Conservation (phyloP, 768 basidiomycete genomes). For the Suillus hirtellus region DNA sequence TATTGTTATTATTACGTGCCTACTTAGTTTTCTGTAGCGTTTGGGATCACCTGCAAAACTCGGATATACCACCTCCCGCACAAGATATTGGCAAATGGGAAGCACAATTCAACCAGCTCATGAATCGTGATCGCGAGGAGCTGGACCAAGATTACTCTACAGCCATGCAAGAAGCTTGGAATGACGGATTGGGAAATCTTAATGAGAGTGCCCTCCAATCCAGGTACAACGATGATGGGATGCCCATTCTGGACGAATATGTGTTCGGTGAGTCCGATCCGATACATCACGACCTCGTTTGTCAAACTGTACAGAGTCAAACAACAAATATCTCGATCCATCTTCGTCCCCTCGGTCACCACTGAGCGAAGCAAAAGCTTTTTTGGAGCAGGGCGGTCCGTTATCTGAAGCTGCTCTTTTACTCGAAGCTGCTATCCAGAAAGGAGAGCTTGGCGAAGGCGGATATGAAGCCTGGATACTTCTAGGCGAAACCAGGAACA, state of each 20-base stretch:
- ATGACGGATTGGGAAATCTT: slow-evolving; percentile 50
- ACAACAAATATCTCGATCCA: slow-evolving; percentile 69
- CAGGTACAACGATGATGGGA: slow-evolving; percentile 69
- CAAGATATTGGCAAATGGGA: slow-evolving; percentile 82
- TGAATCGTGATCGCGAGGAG: slow-evolving; percentile 67
- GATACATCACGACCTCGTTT: background rate
- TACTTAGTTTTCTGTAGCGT: slow-evolving; percentile 40
- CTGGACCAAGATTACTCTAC: slow-evolving; percentile 62
- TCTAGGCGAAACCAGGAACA: slow-evolving; percentile 83
- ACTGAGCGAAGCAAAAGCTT: slow-evolving; percentile 70
- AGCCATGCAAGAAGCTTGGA: slow-evolving; percentile 66
- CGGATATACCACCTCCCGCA: slow-evolving; percentile 53
- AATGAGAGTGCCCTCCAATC: slow-evolving; percentile 34
- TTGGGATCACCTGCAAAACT: slow-evolving; percentile 63
- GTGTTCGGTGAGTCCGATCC: slow-evolving; percentile 62
- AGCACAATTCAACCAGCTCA: slow-evolving; percentile 77
- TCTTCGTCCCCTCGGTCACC: slow-evolving; percentile 46
- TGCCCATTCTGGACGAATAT: slow-evolving; percentile 74
- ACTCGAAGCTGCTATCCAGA: slow-evolving; percentile 88
- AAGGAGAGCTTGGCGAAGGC: slow-evolving; percentile 75
- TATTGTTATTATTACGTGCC: slow-evolving; percentile 10
- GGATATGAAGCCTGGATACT: slow-evolving; percentile 92
- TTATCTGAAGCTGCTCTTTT: slow-evolving; percentile 84
- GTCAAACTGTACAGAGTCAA: slow-evolving; percentile 48
- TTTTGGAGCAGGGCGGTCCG: slow-evolving; percentile 80